A percentile compares a stretch with the other conserved stretches of the same genome.
Conservation (phyloP, 2,329 filamentous ascomycete species). For the Penicillium thymicola region DNA sequence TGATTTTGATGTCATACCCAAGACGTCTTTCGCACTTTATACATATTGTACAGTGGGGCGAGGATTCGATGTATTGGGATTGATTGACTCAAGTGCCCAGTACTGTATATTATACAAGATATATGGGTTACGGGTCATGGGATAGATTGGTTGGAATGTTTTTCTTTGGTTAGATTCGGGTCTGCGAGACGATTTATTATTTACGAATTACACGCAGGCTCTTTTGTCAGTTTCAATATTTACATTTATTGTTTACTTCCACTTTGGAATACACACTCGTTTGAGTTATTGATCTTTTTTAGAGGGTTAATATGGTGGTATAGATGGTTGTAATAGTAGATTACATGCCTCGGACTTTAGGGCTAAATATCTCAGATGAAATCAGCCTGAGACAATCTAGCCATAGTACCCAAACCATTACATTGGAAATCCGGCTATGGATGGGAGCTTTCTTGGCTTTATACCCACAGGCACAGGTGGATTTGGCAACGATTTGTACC, state of each 20-base stretch:
- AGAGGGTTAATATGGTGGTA: too few species aligned
- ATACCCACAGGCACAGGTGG: too few species aligned
- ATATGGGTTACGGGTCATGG: background rate
- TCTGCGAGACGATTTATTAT: background rate
- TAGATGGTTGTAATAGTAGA: too few species aligned
- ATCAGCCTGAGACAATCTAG: too few species aligned
- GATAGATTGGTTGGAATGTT: background rate
- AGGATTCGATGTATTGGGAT: background rate
- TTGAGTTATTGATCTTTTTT: too few species aligned
- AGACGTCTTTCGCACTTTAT: background rate
- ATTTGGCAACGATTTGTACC: too few species aligned
- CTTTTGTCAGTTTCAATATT: background rate
- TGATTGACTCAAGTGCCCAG: background rate
- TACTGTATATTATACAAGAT: background rate
- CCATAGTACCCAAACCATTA: too few species aligned
- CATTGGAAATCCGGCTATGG: too few species aligned
- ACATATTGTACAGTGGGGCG: background rate
- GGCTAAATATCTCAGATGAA: too few species aligned
- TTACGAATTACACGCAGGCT: constrained; percentile 1
- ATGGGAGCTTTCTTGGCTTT: too few species aligned
- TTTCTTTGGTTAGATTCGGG: background rate
- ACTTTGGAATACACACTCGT: background rate
- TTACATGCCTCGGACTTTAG: too few species aligned
- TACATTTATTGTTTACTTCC: too few species aligned
- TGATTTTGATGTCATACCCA: background rate